These are phyloP conservation scores for Brassica rapa DNA, from an alignment of 345 rosid genomes.

Conservation along the genomic window DNA sequence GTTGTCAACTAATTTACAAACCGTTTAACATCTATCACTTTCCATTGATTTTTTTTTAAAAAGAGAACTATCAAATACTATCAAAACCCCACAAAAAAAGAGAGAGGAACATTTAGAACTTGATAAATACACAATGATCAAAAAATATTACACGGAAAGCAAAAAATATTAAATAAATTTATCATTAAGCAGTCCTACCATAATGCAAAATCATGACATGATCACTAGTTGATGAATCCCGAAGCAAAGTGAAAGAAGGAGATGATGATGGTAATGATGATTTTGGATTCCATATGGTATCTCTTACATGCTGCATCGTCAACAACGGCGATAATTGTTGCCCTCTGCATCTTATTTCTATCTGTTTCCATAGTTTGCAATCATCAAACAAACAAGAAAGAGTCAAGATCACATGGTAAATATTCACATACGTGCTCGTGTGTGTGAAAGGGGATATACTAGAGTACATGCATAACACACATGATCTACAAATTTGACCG, in stretches of 20 bases:
- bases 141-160: background rate
- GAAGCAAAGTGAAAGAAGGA: constrained; percentile 55
- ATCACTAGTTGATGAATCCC: constrained; percentile 58
- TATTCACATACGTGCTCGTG: background rate
- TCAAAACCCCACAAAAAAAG: constrained; percentile 19
- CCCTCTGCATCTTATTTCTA: constrained; percentile 94
- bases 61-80: background rate
- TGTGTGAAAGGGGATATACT: background rate
- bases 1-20: background rate
- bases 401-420: constrained; percentile 8
- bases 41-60: background rate
- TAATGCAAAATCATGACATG: constrained; percentile 92
- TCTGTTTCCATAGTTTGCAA: constrained; percentile 48
- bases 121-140: constrained; percentile 27
- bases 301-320: constrained; percentile 94
- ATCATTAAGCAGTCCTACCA: constrained; percentile 49
- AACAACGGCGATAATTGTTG: constrained; percentile 69
- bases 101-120: constrained; percentile 25
- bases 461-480: background rate
- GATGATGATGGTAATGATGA: constrained; percentile 55
- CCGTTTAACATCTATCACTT: background rate
- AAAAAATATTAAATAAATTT: background rate
- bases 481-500: background rate
- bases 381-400: constrained; percentile 11
- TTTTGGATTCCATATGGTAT: constrained; percentile 74